Evolutionary conservation across 352 stramenopile species (phyloP), one percentile per base, ranked within the genome.

Genomic region (Pythium monospermum): DNA sequence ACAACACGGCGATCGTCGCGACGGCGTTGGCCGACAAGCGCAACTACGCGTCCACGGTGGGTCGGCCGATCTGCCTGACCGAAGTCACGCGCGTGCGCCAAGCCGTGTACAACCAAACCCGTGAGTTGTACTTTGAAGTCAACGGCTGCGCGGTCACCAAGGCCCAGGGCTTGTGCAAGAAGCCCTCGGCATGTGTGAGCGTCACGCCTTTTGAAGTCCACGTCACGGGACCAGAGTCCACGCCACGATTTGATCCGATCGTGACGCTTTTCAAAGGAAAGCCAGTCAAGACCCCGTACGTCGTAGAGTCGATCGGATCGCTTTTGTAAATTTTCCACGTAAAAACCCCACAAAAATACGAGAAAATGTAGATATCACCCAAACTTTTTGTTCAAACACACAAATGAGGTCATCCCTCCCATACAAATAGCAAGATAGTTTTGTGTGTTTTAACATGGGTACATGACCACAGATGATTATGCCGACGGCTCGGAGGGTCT

Each of bases 111-210:
- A 47, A 52, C 51, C 23, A 22, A 16, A 52, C 31, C 1, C 41
- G 41, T 33, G 41, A 52, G 23, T 22, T 52, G 51, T 47, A 27
- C n/a, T 26, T 59, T n/a, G 51, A 59, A 33, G 51, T 52, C 8
- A 46, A 22, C 2, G 51, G 51, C 40, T 59, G 51, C 42, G 10
- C 22, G 7, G 33, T 59, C 1, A 21, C 18, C 18, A 47, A 40
- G 51, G 32, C 40, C 2, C 40, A 16, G 0, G 50, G 40, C 1
- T 0, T 38, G 15, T 58, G 50, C 31, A 6, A 13, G 4, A 22
- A 25, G 22, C 39, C 27, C 11, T 19, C 10, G 12, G 26, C n/a
- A 18, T 52, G 51, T 33, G 12, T 18, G 6, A 6, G 18, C 1
- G 23, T 40, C 41, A 32, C 42, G 4, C n/a, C n/a, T n/a, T 59